Base-by-base conservation (phyloP, 1,284 basidiomycete species). In the Calocybe gambosa region DNA sequence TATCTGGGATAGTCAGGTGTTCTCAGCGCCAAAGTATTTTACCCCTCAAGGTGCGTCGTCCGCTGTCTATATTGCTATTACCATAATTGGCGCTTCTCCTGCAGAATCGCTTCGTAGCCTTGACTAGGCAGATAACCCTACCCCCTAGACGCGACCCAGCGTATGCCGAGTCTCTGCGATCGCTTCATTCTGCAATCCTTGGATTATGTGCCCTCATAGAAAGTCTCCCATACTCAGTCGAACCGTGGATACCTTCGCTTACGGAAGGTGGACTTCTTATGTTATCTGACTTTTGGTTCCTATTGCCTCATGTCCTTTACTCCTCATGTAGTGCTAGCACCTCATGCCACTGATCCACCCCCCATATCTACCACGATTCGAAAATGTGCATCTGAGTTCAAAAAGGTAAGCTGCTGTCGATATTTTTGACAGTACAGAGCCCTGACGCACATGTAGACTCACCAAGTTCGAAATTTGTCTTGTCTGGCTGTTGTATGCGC, bases 351-450 rank as follows among this genome's bases (percentile, higher is more conserved):
- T 4, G 92, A 94, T 62, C 93, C 94, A 18, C 85, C 86, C 38
- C 94, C 94, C 16, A 90, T 98, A 58, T 89, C 88, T 19, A 91
- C 89, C 2, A 91, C 93, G 5, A 93, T 95, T 58, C 79, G 90
- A 43, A 84, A 85, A 57, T 89, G 85, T 65, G 92, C 92, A 41
- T 89, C 88, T 34, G 89, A 92, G 60, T 92, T 92, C 63, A 90
- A 90, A 66, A 86, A 89, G 78, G 85, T 84, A 51, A 25, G 73
- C 58, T 50, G 39, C 45, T 34, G 31, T 37, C 20, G 34, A 18
- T 6, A 4, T 51, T 47, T 23, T 56, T 31, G 12, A 25, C 28
- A 25, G 40, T 41, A 39, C 39, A 37, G 38, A 37, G 28, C 34
- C 40, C 19, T 41, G 42, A 34, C 37, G 19, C 40, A 21, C 36